Evolutionary conservation across 306 rosid species (phyloP).

Genomic region (Prunus dulcis): DNA sequence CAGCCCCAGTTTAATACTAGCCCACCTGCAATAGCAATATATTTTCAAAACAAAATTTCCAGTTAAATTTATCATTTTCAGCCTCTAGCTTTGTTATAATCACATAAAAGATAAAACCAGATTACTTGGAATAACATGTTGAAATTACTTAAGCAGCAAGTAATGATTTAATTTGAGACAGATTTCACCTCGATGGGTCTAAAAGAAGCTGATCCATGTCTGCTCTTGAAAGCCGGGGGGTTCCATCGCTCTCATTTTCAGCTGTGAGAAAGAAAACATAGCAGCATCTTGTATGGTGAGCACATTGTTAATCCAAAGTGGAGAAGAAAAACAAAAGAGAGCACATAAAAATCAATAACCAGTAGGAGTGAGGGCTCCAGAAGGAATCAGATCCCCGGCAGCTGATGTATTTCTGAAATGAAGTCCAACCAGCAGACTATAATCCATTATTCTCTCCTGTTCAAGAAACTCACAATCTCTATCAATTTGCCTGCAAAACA

Average conservation of each 20-base stretch:
- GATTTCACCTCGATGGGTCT: slow-evolving; percentile 67
- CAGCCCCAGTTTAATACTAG: slow-evolving; percentile 53
- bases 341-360: slow-evolving; percentile 32
- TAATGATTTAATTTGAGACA: neutral
- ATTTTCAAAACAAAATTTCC: neutral
- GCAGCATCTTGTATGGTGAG: neutral
- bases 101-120: no score
- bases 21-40: slow-evolving; percentile 55
- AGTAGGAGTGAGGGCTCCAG: slow-evolving; percentile 39
- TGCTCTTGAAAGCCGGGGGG: slow-evolving; percentile 43
- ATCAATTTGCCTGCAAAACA: slow-evolving; percentile 66
- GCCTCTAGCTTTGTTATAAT: neutral
- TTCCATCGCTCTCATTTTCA: slow-evolving; percentile 44
- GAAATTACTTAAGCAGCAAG: neutral
- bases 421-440: slow-evolving; percentile 81
- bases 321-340: neutral
- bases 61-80: neutral
- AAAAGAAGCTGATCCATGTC: slow-evolving; percentile 62
- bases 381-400: slow-evolving; percentile 60
- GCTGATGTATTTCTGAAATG: slow-evolving; percentile 70
- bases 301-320: neutral
- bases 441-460: slow-evolving; percentile 94
- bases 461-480: slow-evolving; percentile 87
- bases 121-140: neutral
- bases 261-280: slow-evolving; percentile 27